Base-by-base conservation (phyloP, 2,329 filamentous ascomycete genomes). In the Dactylellina leptospora region DNA sequence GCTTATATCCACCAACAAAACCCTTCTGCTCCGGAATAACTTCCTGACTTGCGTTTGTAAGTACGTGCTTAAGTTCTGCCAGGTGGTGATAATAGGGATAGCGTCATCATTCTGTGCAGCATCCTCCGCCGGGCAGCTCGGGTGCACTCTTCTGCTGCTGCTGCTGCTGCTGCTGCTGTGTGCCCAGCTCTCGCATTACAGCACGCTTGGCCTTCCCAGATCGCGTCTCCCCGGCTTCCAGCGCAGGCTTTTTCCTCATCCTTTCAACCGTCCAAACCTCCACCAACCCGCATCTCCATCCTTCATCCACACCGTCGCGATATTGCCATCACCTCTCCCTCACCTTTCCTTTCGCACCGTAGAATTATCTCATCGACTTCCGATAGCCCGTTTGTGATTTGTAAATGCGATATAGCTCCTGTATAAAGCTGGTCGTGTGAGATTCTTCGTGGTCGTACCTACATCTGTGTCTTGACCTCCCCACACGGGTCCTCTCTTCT, bases 201-300 rank as follows among this genome's bases (percentile, higher is more conserved):
- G n/a, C n/a, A n/a, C n/a, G n/a, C n/a, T n/a, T n/a, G n/a, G n/a
- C n/a, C n/a, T n/a, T n/a, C n/a, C n/a, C n/a, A n/a, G 30, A 71
- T 71, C 66, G 66, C 66, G 66, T 71, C 66, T 59, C 51, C 51
- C 58, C 47, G 38, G 42, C 61, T 45, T 40, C 51, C 27, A 53
- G 51, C 16, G 30, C 55, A 56, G 48, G 58, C 55, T 71, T 62
- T 71, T 40, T 55, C 44, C 55, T 33, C 54, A 18, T 45, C 40
- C 47, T 18, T 60, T 55, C 54, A 69, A n/a, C 54, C 55, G 18
- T 22, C 45, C 42, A 58, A 28, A 36, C 58, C 48, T 45, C 47
- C 10, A 3, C 47, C 23, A 16, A 36, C 51, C 10, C 25, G 42
- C 33, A n/a, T 47, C 16, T 18, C 25, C 44, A 40, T 53, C 33